These are phyloP conservation scores for Paxillus involutus DNA, from an alignment of 768 basidiomycete genomes.

Conservation along the genomic window DNA sequence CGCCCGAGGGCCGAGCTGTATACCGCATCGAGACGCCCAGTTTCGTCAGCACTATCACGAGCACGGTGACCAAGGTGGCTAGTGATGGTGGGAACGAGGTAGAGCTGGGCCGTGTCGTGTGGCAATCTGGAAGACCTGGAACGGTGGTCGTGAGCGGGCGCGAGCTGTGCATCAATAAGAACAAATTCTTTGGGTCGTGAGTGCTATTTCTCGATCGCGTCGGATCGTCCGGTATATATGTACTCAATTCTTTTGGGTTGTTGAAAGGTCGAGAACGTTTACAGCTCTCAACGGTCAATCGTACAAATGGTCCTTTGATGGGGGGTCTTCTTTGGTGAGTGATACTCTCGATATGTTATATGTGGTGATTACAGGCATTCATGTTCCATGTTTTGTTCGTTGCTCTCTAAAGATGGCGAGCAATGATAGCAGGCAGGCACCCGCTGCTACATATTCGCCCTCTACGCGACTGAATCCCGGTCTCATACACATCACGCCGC, in stretches of 20 bases:
- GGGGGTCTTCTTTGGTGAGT: conserved; percentile 27
- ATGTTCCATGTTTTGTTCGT: conserved; percentile 18
- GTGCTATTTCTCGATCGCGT: conserved; percentile 4
- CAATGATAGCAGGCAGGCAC: conserved; percentile 33
- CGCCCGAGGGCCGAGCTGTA: conserved; percentile 26
- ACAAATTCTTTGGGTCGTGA: conserved; percentile 32
- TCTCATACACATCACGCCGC: conserved; percentile 32
- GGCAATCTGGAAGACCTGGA: conserved; percentile 30
- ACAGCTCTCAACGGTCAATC: conserved; percentile 34
- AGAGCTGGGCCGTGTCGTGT: conserved; percentile 28
- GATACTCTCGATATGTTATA: no score
- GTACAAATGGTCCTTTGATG: conserved; percentile 33
- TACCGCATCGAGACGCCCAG: conserved; percentile 32
- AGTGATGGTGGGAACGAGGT: conserved; percentile 21
- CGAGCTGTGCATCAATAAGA: conserved; percentile 22
- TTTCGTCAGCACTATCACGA: conserved; percentile 12
- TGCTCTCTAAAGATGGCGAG: conserved; percentile 18
- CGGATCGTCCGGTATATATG: no score
- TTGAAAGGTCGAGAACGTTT: conserved; percentile 26
- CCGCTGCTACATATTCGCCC: conserved; percentile 29
- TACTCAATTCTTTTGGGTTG: no score
- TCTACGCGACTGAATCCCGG: conserved; percentile 26
- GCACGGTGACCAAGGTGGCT: conserved; percentile 25
- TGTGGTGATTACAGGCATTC: background rate
- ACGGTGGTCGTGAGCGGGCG: conserved; percentile 28